phyloP scores from a whole-genome alignment of 352 stramenopile genomes.

The Phytophthora agathidicida region DNA sequence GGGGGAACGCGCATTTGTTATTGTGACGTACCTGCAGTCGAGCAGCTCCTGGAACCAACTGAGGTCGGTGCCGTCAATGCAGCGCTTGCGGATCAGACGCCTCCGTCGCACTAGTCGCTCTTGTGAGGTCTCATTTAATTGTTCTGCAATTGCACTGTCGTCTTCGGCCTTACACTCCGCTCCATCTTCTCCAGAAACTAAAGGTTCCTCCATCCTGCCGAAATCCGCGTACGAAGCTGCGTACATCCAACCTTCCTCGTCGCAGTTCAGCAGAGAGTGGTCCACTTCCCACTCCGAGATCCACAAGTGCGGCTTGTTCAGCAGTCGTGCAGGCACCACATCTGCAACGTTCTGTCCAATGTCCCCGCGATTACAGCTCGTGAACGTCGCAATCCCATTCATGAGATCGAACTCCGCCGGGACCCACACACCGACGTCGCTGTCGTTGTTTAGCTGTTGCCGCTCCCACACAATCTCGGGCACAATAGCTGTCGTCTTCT shows the following conservation, averaged over 20 bases:
- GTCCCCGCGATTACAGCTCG: conserved; percentile 70
- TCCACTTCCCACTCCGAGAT: conserved; percentile 74
- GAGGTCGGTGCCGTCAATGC: conserved; percentile 75
- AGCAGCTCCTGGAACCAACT: conserved; percentile 87
- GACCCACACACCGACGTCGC: conserved; percentile 35
- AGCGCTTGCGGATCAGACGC: conserved; percentile 62
- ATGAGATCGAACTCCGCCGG: conserved; percentile 49
- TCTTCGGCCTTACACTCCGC: not conserved
- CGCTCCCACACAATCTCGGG: conserved; percentile 62
- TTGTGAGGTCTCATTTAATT: not conserved
- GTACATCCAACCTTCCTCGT: conserved; percentile 82
- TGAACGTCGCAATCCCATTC: conserved; percentile 51
- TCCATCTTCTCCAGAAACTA: conserved; percentile 6
- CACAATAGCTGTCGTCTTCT: conserved; percentile 42
- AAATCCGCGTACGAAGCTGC: conserved; percentile 46
- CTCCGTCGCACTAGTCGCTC: conserved; percentile 51
- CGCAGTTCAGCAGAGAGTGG: conserved; percentile 46
- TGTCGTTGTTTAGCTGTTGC: conserved; percentile 32
- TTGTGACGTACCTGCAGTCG: conserved; percentile 61
- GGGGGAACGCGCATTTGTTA: conserved; percentile 2
- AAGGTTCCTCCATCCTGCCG: conserved; percentile 20
- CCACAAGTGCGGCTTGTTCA: conserved; percentile 81
- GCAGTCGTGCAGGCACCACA: conserved; percentile 62
- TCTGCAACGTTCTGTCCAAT: conserved; percentile 61
- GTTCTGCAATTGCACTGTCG: not conserved